Evolutionary conservation across 2,329 filamentous ascomycete species (phyloP), one percentile per base, ranked within the genome.

Genomic region (Tolypocladium amazonense): DNA sequence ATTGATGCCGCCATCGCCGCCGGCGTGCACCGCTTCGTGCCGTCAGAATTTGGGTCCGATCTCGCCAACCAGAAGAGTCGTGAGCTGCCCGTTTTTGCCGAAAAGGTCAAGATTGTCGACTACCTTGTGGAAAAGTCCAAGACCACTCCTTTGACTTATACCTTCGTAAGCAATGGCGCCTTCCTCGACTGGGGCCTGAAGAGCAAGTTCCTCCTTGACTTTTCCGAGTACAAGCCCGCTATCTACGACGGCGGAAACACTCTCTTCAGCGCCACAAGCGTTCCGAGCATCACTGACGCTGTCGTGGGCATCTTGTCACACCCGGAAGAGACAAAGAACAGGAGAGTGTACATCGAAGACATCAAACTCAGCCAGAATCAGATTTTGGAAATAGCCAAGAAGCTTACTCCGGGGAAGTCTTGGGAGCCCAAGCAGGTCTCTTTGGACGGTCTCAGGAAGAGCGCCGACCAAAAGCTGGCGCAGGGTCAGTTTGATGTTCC

Each of bases 21-120:
- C 4, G 83, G 84, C 6, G 83, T 88, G 0, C 77, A 84, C 67
- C 78, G 83, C 15, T 85, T 87, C 72, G 71, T 88, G 38, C 84
- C 85, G 2, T 81, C 81, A 2, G 84, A 88, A 61, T 88, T 79
- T 56, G 76, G 76, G 39, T 65, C 68, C 52, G 69, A 77, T 72
- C 60, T 72, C 12, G 41, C 58, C 23, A 59, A 69, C 25, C 70
- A 70, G 9, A 68, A 76, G 58, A 64, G 70, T 55, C 63, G 73
- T 59, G 56, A 70, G 2, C 75, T 87, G 1, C 79, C 83, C 1
- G 66, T 84, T 1, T 85, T 83, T 60, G 69, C 68, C 1, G 69
- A 70, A 61, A 88, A 88, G 68, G 56, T 78, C 27, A 67, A 72
- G 12, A 62, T 75, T 2, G 68, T 73, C 54, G 71, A 78, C 4